Conservation (phyloP, 176 grass and related monocot genomes). For the Musa schizocarpa region DNA sequence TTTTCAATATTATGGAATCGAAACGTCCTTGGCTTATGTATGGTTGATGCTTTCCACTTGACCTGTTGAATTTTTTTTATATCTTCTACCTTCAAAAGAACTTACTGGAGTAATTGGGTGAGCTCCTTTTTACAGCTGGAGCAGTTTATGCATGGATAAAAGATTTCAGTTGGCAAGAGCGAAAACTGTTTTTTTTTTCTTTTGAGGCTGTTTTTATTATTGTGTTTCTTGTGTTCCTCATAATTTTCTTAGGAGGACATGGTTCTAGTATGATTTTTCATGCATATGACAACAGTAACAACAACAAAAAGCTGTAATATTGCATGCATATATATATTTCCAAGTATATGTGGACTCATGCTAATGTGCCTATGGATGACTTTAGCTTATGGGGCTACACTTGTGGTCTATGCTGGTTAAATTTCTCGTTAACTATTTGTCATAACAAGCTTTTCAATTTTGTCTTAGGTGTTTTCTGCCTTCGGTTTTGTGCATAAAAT, state of each 20-base stretch:
- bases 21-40: not conserved
- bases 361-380: not conserved
- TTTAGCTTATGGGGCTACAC: not conserved
- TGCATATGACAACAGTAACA: not conserved
- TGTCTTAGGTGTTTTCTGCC: slow-evolving; percentile 77
- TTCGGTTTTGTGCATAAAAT: slow-evolving; percentile 98
- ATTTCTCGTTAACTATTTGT: not conserved
- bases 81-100: not conserved
- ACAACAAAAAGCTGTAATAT: too few species aligned
- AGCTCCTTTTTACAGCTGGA: not conserved
- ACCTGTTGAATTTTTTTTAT: not conserved
- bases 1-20: too few species aligned
- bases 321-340: not conserved
- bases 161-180: not conserved
- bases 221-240: not conserved
- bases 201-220: not conserved
- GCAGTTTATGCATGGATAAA: not conserved
- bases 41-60: not conserved
- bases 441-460: not conserved
- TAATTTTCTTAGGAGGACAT: not conserved
- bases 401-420: not conserved
- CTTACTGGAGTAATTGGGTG: not conserved
- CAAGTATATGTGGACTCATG: not conserved
- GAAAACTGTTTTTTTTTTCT: not conserved
- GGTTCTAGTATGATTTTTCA: not conserved